Conservation (phyloP, 2,329 filamentous ascomycete species). For the Whalleya microplaca region DNA sequence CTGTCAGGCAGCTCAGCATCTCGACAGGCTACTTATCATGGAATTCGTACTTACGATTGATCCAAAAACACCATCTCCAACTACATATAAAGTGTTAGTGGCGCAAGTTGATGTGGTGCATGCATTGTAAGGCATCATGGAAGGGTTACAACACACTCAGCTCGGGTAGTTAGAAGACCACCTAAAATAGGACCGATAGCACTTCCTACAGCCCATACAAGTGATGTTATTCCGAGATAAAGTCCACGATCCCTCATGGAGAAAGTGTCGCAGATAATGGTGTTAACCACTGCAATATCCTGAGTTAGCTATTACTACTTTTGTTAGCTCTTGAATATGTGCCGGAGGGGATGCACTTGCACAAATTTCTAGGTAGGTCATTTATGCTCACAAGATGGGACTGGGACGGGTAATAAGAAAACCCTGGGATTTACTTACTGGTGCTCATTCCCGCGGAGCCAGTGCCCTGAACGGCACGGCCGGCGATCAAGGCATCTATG, state of each 20-base stretch:
- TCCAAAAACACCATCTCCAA: constrained; percentile 61
- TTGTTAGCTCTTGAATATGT: too few relatives aligned
- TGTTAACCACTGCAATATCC: too few relatives aligned
- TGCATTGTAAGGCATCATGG: too few relatives aligned
- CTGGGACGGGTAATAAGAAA: too few relatives aligned
- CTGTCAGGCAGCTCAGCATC: constrained; percentile 19
- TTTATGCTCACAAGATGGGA: too few relatives aligned
- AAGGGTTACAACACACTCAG: constrained; percentile 6
- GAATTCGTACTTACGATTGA: constrained; percentile 51
- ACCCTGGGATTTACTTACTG: too few relatives aligned
- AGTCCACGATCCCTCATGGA: constrained; percentile 49
- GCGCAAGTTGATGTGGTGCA: too few relatives aligned
- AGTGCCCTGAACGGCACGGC: constrained; percentile 54
- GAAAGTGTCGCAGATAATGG: constrained; percentile 58
- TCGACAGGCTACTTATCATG: background rate
- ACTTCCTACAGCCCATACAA: constrained; percentile 43
- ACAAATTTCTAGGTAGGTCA: too few relatives aligned
- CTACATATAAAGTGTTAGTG: constrained; percentile 44
- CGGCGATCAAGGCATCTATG: constrained; percentile 52
- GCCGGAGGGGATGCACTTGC: too few relatives aligned
- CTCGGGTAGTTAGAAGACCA: constrained; percentile 7
- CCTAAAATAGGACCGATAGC: too few relatives aligned
- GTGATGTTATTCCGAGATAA: constrained; percentile 67
- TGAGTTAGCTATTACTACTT: too few relatives aligned
- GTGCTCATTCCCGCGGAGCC: constrained; percentile 56